These are phyloP conservation scores for Gomphus sp. DNA, from an alignment of 1,284 basidiomycete genomes.

Conservation along the genomic window DNA sequence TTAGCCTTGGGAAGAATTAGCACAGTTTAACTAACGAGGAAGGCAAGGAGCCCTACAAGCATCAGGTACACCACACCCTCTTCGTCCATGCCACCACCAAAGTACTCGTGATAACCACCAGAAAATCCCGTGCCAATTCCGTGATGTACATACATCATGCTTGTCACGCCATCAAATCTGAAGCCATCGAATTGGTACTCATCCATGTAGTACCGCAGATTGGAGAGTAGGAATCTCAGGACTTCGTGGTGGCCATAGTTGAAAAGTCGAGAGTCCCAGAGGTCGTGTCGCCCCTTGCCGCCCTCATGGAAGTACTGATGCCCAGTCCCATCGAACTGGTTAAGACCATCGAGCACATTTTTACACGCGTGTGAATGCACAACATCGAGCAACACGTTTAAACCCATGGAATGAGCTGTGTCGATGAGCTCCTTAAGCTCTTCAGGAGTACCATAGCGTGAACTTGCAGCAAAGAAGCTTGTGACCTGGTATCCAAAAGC, in stretches of 20 bases:
- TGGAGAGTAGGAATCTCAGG: conserved; percentile 88
- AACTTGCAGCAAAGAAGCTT: conserved; percentile 95
- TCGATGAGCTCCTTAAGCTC: conserved; percentile 94
- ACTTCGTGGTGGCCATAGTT: conserved; percentile 96
- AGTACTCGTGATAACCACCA: conserved; percentile 97
- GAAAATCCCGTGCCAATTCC: conserved; percentile 97
- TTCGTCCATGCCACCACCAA: conserved; percentile 75
- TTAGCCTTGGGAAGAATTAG: conserved; percentile 62
- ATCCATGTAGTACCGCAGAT: conserved; percentile 93
- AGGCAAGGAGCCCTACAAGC: conserved; percentile 55
- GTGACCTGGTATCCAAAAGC: conserved; percentile 98
- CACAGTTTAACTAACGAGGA: not conserved
- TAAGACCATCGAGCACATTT: conserved; percentile 93
- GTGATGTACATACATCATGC: conserved; percentile 98
- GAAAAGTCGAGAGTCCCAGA: conserved; percentile 96
- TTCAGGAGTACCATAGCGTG: conserved; percentile 90
- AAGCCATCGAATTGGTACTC: conserved; percentile 96
- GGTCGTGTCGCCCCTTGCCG: conserved; percentile 81
- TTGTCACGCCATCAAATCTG: conserved; percentile 97
- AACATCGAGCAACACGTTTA: conserved; percentile 91
- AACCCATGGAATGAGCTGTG: conserved; percentile 86
- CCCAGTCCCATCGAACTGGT: conserved; percentile 93
- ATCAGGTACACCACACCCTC: conserved; percentile 95
- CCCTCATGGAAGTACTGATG: conserved; percentile 97
- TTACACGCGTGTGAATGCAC: conserved; percentile 99